Percentiles rank a stretch among this genome's conserved stretches.
Evolutionary conservation across 1,139 yeast genomes (phyloP).

Genomic region (Yamadazyma diddensiae): DNA sequence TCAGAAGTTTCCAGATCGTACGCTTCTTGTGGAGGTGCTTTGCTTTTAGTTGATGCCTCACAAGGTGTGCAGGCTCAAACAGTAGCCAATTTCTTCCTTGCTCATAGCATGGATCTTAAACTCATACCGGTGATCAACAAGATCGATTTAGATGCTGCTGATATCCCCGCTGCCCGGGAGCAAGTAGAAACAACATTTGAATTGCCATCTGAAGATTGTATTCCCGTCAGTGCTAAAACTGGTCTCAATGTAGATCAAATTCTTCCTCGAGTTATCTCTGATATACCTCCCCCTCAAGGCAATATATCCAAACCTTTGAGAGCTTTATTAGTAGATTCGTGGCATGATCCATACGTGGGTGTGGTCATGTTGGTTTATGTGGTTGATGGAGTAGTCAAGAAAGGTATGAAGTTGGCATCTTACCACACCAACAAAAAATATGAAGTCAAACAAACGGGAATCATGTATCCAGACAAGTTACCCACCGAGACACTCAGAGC

Average conservation of each 20-base stretch:
- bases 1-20: conserved; percentile 92
- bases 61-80: conserved; percentile 99
- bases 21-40: conserved; percentile 95
- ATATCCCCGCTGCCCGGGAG: conserved; percentile 73
- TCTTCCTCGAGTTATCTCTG: conserved; percentile 74
- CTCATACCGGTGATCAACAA: conserved; percentile 89
- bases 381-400: conserved; percentile 75
- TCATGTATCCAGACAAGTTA: conserved; percentile 86
- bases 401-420: conserved; percentile 72
- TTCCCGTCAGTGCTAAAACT: conserved; percentile 89
- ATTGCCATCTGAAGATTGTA: conserved; percentile 67
- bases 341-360: conserved; percentile 94
- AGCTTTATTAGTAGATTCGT: conserved; percentile 86
- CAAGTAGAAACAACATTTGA: conserved; percentile 86
- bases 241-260: conserved; percentile 76
- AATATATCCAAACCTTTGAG: conserved; percentile 54
- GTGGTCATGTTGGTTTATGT: conserved; percentile 85
- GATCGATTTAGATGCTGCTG: conserved; percentile 86
- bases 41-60: conserved; percentile 85
- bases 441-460: conserved; percentile 90
- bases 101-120: conserved; percentile 79
- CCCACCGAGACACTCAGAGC: conserved; percentile 64
- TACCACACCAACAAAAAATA: conserved; percentile 75
- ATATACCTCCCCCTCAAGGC: conserved; percentile 73
- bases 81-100: conserved; percentile 90